Conservation (phyloP, 2,329 filamentous ascomycete genomes). For the Talaromyces sp. region DNA sequence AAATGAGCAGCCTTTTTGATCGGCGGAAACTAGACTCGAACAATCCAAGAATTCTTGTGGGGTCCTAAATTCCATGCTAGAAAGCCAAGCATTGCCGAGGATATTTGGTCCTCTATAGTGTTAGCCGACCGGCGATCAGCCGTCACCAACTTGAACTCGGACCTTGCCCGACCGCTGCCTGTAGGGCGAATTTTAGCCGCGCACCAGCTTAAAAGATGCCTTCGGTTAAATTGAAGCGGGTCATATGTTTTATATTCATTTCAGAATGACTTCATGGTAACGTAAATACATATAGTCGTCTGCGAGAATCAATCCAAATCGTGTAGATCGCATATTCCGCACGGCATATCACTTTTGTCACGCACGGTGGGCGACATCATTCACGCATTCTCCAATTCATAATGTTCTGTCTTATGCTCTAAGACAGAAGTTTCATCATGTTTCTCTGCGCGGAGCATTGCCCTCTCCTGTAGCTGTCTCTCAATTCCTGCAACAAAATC, state of each 20-base stretch:
- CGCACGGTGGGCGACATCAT: no score
- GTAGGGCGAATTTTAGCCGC: background rate
- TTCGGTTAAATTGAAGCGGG: background rate
- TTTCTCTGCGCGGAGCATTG: background rate
- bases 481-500: conserved; percentile 11
- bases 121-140: background rate
- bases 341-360: no score
- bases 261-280: no score
- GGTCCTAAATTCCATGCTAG: no score
- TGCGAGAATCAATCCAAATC: no score
- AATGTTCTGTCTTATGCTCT: background rate
- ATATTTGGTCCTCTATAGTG: no score
- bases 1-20: no score
- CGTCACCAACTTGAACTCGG: background rate
- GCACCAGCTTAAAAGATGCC: background rate
- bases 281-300: no score
- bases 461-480: conserved; percentile 41
- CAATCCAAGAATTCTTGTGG: no score
- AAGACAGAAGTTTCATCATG: background rate
- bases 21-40: no score
- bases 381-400: conserved; percentile 6
- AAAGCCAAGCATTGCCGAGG: background rate
- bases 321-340: no score
- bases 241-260: no score
- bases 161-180: background rate